Percentiles rank a stretch among this genome's conserved stretches.
Evolutionary conservation across 2,329 filamentous ascomycete genomes (phyloP).

Genomic region (Calycina marina): DNA sequence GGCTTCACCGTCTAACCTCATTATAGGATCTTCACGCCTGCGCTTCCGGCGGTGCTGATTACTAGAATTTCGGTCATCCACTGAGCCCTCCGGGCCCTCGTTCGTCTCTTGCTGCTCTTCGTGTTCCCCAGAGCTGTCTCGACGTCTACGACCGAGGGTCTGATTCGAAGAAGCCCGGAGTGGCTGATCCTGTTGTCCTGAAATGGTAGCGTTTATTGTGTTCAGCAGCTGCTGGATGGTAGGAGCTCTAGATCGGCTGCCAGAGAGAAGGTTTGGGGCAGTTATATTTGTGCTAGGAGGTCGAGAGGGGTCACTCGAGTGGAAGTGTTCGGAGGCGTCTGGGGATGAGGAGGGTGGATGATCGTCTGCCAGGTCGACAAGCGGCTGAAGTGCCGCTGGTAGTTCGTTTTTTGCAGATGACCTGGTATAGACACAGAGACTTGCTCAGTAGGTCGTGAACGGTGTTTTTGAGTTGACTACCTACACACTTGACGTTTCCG

Average conservation of each 20-base stretch:
- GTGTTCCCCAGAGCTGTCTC: slow-evolving; percentile 27
- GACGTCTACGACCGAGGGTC: slow-evolving; percentile 41
- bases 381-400: slow-evolving; percentile 33
- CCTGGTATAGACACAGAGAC: too few species aligned
- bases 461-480: too few species aligned
- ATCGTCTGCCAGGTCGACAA: slow-evolving; percentile 62
- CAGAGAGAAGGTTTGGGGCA: slow-evolving; percentile 24
- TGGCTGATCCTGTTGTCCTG: slow-evolving; percentile 8
- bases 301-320: slow-evolving; percentile 36
- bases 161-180: slow-evolving; percentile 22
- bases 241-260: slow-evolving; percentile 10
- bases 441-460: too few species aligned
- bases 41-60: slow-evolving; percentile 36
- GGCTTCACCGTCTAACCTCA: slow-evolving; percentile 46
- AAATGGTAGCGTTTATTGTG: slow-evolving; percentile 12
- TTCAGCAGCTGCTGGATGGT: slow-evolving; percentile 12
- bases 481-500: too few species aligned
- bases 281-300: slow-evolving; percentile 32
- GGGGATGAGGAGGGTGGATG: slow-evolving; percentile 40
- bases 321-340: slow-evolving; percentile 52
- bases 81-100: slow-evolving; percentile 15
- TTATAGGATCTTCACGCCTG: slow-evolving; percentile 39
- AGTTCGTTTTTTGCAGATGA: slow-evolving; percentile 5
- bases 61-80: slow-evolving; percentile 7
- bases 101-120: slow-evolving; percentile 24